Evolutionary conservation across 83 land plant genomes (phyloP).

Genomic region (Picea engelmannii): DNA sequence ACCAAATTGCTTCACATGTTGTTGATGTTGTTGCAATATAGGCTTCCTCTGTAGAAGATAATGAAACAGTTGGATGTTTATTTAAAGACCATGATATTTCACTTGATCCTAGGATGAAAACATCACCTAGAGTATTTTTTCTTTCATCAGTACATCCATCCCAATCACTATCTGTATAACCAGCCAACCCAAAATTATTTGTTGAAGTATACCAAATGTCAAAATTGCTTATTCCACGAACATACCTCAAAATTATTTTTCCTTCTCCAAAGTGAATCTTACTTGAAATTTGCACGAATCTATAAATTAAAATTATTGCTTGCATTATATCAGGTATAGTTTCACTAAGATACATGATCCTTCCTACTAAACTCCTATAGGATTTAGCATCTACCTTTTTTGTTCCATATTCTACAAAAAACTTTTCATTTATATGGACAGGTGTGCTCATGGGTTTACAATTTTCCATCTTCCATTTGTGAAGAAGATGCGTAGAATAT

Average conservation of each 20-base stretch:
- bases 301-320: too few species aligned
- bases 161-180: conserved; percentile 22
- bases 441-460: not conserved
- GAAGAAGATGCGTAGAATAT: conserved; percentile 21
- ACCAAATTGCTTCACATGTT: not conserved
- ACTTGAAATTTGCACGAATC: too few species aligned
- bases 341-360: conserved; percentile 16
- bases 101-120: conserved; percentile 15
- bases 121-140: conserved; percentile 18
- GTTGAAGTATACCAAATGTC: conserved; percentile 14
- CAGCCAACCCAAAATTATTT: not conserved
- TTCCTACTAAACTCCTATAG: not conserved
- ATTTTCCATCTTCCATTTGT: conserved; percentile 20
- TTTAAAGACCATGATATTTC: conserved; percentile 23
- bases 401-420: too few species aligned
- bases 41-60: not conserved
- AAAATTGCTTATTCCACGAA: too few species aligned
- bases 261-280: too few species aligned
- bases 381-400: too few species aligned
- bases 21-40: too few species aligned
- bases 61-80: conserved; percentile 7
- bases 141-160: conserved; percentile 11
- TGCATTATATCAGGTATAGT: conserved; percentile 2
- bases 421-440: too few species aligned
- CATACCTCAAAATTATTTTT: too few species aligned